phyloP scores from a whole-genome alignment of 495 filamentous ascomycete species.

The Astrocystis sublimbata region DNA sequence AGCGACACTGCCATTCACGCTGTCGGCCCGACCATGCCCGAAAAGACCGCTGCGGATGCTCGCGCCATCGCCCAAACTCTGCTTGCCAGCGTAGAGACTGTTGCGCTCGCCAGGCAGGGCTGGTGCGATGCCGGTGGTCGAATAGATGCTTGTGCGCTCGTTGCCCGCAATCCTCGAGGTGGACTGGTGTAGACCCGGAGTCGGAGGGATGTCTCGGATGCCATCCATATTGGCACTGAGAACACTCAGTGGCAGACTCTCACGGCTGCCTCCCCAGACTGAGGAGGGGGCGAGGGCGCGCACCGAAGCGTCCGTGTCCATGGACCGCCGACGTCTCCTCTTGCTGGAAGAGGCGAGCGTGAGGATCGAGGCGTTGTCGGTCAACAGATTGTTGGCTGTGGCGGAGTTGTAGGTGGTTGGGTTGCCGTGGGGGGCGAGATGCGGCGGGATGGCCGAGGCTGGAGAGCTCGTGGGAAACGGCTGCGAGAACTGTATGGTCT shows the following conservation, averaged over 20 bases:
- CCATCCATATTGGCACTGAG: conserved; percentile 73
- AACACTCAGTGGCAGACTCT: conserved; percentile 85
- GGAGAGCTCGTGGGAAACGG: conserved; percentile 79
- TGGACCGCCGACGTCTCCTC: conserved; percentile 78
- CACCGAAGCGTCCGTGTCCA: conserved; percentile 95
- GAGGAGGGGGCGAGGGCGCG: conserved; percentile 90
- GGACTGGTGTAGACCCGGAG: conserved; percentile 55
- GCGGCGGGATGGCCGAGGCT: conserved; percentile 76
- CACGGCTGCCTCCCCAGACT: conserved; percentile 83
- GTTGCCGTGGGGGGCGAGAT: conserved; percentile 66
- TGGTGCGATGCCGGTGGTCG: conserved; percentile 68
- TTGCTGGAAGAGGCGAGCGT: conserved; percentile 97
- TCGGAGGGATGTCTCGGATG: conserved; percentile 29
- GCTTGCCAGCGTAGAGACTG: conserved; percentile 76
- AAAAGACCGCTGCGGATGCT: conserved; percentile 77
- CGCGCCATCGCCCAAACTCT: conserved; percentile 66
- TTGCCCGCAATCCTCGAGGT: conserved; percentile 64
- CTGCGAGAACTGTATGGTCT: conserved; percentile 77
- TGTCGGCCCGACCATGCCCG: conserved; percentile 79
- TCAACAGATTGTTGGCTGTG: conserved; percentile 88
- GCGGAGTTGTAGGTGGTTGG: conserved; percentile 84
- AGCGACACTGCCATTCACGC: conserved; percentile 73
- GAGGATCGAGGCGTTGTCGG: conserved; percentile 93
- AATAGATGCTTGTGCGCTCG: conserved; percentile 87
- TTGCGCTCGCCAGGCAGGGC: conserved; percentile 71